Percentiles rank a stretch among this genome's conserved stretches.
These are phyloP conservation scores for Trichophaea hybrida DNA, from an alignment of 2,329 filamentous ascomycete genomes.

Conservation along the genomic window DNA sequence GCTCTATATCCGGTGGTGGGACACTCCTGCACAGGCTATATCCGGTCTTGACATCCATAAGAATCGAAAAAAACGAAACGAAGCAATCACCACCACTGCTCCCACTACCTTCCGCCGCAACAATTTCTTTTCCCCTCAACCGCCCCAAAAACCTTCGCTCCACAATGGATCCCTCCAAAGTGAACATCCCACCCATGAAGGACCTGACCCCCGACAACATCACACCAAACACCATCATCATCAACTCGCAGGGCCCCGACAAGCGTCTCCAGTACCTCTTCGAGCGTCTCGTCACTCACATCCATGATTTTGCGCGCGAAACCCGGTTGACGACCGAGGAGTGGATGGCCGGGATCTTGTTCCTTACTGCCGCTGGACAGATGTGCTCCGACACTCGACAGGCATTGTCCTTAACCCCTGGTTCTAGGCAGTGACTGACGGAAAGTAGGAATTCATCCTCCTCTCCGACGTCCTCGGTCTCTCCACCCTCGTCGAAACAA, in stretches of 20 bases:
- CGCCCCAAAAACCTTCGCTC: neutral
- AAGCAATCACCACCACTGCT: neutral
- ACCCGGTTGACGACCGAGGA: slow-evolving; percentile 60
- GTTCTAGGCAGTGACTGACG: slow-evolving; percentile 1
- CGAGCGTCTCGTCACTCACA: slow-evolving; percentile 56
- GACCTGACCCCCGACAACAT: slow-evolving; percentile 69
- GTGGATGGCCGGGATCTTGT: slow-evolving; percentile 61
- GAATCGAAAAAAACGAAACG: too few species aligned
- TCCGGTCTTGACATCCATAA: too few species aligned
- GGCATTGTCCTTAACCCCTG: slow-evolving; percentile 33
- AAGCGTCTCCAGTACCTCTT: slow-evolving; percentile 42
- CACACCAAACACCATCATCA: slow-evolving; percentile 57
- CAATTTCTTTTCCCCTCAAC: neutral
- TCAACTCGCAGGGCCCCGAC: slow-evolving; percentile 56
- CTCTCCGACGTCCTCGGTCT: slow-evolving; percentile 67
- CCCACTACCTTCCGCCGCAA: neutral
- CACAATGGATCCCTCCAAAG: slow-evolving; percentile 34
- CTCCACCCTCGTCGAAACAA: slow-evolving; percentile 64
- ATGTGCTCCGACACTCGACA: slow-evolving; percentile 61
- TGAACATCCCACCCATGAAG: slow-evolving; percentile 42
- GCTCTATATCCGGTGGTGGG: too few species aligned
- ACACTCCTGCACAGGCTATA: too few species aligned
- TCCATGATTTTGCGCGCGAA: slow-evolving; percentile 71
- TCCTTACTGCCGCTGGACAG: slow-evolving; percentile 57
- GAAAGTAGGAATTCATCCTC: slow-evolving; percentile 59